Evolutionary conservation across 441 rosid genomes (phyloP).

Genomic region (Mallotus japonicus): DNA sequence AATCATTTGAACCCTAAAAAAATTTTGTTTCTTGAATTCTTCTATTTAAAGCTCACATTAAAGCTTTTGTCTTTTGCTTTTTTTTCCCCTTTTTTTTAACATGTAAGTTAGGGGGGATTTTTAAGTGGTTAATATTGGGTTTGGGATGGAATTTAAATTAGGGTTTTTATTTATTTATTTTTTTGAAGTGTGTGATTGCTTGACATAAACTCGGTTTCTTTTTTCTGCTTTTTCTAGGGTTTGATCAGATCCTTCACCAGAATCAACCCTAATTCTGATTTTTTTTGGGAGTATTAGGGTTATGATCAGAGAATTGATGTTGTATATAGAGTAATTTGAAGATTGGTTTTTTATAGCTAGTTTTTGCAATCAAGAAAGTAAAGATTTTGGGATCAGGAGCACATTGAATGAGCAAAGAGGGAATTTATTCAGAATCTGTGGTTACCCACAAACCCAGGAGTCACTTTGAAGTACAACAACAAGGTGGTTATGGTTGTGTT

Average conservation of each 20-base stretch:
- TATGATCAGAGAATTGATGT: slow-evolving; percentile 29
- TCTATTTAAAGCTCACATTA: slow-evolving; percentile 6
- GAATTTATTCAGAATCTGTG: slow-evolving; percentile 9
- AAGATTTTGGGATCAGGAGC: slow-evolving; percentile 32
- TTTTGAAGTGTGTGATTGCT: slow-evolving; percentile 27
- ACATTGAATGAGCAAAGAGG: slow-evolving; percentile 23
- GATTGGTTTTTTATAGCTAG: slow-evolving; percentile 27
- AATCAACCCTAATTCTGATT: slow-evolving; percentile 46
- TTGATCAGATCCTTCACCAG: slow-evolving; percentile 48
- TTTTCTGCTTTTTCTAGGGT: slow-evolving; percentile 40
- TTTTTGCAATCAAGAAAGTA: slow-evolving; percentile 5
- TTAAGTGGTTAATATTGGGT: background rate
- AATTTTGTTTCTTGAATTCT: slow-evolving; percentile 8
- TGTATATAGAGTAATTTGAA: slow-evolving; percentile 23
- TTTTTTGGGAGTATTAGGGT: slow-evolving; percentile 48
- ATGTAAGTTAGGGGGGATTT: too few species aligned
- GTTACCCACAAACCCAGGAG: slow-evolving; percentile 11
- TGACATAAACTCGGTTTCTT: slow-evolving; percentile 24
- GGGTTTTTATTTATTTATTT: slow-evolving; percentile 21
- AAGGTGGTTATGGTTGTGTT: slow-evolving; percentile 29
- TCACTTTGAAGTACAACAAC: slow-evolving; percentile 28
- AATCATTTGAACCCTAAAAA: slow-evolving; percentile 14
- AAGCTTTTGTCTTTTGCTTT: slow-evolving; percentile 21
- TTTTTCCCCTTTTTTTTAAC: background rate
- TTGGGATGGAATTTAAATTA: slow-evolving; percentile 17